Conservation (phyloP, 495 filamentous ascomycete species). For the Chlorociboria aeruginascens region DNA sequence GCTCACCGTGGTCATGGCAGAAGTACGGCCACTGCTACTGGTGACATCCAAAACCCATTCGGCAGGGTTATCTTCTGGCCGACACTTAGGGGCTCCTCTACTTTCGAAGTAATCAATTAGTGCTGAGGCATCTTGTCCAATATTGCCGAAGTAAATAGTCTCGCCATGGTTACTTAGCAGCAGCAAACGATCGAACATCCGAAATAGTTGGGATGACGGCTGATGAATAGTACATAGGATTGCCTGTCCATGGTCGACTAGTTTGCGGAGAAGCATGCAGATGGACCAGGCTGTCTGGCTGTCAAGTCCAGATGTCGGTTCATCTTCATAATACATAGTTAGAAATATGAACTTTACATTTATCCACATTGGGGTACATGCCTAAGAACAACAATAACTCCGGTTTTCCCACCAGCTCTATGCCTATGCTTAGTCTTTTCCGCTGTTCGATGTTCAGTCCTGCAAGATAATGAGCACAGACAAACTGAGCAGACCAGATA, state of each 20-base stretch:
- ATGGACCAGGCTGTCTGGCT: slow-evolving; percentile 52
- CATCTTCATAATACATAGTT: no score
- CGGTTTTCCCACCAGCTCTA: slow-evolving; percentile 58
- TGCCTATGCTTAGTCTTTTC: slow-evolving; percentile 69
- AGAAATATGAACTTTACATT: no score
- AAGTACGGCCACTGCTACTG: no score
- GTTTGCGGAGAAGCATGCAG: slow-evolving; percentile 50
- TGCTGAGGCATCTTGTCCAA: slow-evolving; percentile 49
- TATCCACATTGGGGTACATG: no score
- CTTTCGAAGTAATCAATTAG: slow-evolving; percentile 55
- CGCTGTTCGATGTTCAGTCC: slow-evolving; percentile 88
- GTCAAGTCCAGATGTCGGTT: slow-evolving; percentile 59
- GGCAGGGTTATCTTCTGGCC: slow-evolving; percentile 50
- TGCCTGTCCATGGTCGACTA: slow-evolving; percentile 51
- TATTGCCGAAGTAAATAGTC: slow-evolving; percentile 63
- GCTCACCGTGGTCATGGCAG: no score
- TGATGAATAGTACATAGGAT: slow-evolving; percentile 28
- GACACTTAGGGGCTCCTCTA: slow-evolving; percentile 44
- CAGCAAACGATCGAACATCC: slow-evolving; percentile 17
- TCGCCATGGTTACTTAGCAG: slow-evolving; percentile 54
- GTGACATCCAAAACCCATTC: no score
- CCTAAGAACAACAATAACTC: slow-evolving; percentile 57
- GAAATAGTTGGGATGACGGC: slow-evolving; percentile 17
- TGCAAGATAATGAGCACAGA: no score
- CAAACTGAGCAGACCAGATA: no score